Evolutionary conservation across 306 rosid genomes (phyloP), one percentile per base, ranked within the genome.

Genomic region (Macrotyloma uniflorum): DNA sequence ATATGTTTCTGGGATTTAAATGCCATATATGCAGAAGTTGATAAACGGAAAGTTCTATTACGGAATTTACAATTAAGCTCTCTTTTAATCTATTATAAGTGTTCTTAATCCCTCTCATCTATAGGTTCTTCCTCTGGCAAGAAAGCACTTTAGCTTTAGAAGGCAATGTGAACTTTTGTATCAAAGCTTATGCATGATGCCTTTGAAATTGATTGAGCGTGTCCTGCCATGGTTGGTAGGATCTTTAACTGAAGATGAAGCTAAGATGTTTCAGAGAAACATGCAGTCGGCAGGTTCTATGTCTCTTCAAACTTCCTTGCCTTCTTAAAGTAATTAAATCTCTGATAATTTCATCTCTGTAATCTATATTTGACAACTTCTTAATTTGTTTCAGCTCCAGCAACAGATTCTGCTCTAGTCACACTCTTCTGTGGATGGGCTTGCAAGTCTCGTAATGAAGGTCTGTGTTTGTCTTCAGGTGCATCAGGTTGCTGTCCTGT

Each of bases 351-450:
- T 8, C 4, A 30, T 46, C 8, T 10, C 28, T 72, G 28, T 79
- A 33, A 51, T 82, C 67, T 46, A 64, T 50, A 71, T 75, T 82
- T 90, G 85, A 87, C 83, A 57, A 20, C 80, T 30, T 66, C 82
- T 79, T 72, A 75, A 45, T 88, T 62, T 86, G 46, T 82, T 86
- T 79, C 96, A 96, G 99, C 99, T 81, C 98, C 99, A 24, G 83
- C 79, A 70, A 74, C 81, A 28, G 99, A 96, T 93, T 84, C 87
- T 74, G 98, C 99, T 84, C 73, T 96, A 73, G 91, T 96, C 61
- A 90, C 98, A 16, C 97, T 96, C 67, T 93, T 96, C 80, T 93
- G 90, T 86, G 98, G 99, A 59, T 96, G 99, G 99, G 97, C 96
- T 76, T 96, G 99, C 93, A 93, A 93, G 86, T 97, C 94, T 77